phyloP scores from a whole-genome alignment of 2,329 filamentous ascomycete species.

The Fusarium mexicanum region DNA sequence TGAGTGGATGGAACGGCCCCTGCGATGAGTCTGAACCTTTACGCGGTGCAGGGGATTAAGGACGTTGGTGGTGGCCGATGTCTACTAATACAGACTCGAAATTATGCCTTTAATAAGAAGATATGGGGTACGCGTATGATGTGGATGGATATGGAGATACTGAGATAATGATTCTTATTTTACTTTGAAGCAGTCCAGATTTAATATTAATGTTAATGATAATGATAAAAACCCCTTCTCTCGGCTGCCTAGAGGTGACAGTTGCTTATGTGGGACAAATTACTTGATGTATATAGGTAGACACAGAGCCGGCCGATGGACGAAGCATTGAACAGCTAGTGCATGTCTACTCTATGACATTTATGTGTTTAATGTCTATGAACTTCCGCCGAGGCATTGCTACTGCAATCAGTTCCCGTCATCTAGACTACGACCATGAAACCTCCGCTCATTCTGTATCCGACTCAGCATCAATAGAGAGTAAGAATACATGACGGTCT shows the following conservation, averaged over 20 bases:
- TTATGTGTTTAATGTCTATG: not conserved
- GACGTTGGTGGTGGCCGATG: constrained; percentile 23
- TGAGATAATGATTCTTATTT: constrained; percentile 27
- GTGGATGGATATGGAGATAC: constrained; percentile 4
- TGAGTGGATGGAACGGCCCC: constrained; percentile 34
- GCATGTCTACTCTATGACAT: not conserved
- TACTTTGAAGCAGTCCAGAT: constrained; percentile 19
- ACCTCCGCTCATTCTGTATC: constrained; percentile 19
- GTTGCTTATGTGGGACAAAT: not conserved
- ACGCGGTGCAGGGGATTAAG: constrained; percentile 42
- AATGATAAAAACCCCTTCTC: not conserved
- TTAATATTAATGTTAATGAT: constrained; percentile 31
- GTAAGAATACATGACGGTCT: constrained; percentile 45
- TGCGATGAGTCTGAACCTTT: constrained; percentile 43
- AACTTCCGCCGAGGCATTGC: not conserved
- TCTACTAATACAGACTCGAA: constrained; percentile 39
- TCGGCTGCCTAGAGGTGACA: not conserved
- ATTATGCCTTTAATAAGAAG: constrained; percentile 2
- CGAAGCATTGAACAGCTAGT: not conserved
- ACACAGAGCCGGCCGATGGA: not conserved
- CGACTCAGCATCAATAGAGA: constrained; percentile 48
- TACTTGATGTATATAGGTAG: not conserved
- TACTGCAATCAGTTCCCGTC: not conserved
- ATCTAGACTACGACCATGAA: not conserved
- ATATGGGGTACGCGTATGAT: constrained; percentile 1